A percentile compares a stretch with the other conserved stretches of the same genome.
phyloP scores from a whole-genome alignment of 169 alveolate species.

The Perkinsus chesapeaki region DNA sequence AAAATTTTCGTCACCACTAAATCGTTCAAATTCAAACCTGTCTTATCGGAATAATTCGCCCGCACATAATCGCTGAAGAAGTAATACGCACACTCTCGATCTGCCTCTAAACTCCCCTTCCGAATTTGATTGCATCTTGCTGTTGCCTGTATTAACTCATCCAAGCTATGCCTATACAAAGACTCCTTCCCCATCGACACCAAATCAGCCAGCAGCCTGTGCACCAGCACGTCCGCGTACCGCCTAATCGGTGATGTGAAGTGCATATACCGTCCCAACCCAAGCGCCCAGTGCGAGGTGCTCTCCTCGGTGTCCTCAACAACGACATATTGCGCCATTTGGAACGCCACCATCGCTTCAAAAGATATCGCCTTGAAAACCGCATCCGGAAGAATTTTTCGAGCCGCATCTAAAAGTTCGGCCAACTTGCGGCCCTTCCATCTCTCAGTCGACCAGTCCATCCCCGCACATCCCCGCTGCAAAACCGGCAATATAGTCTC shows the following conservation, averaged over 20 bases:
- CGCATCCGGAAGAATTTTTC: not conserved
- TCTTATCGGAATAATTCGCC: not conserved
- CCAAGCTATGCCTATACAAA: slow-evolving; percentile 1
- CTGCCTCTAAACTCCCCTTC: not conserved
- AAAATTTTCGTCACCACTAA: not conserved
- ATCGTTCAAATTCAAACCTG: not conserved
- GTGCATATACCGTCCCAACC: slow-evolving; percentile 88
- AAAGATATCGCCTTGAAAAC: not conserved
- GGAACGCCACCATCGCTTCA: not conserved
- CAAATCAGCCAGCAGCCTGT: slow-evolving; percentile 69
- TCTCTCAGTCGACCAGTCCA: not conserved
- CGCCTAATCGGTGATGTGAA: slow-evolving; percentile 97
- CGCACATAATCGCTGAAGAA: not conserved
- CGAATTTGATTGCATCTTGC: not conserved
- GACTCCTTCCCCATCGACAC: slow-evolving; percentile 10
- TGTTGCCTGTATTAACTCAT: not conserved
- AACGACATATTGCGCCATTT: not conserved
- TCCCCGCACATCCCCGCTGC: slow-evolving; percentile 15
- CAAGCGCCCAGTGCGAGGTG: slow-evolving; percentile 87
- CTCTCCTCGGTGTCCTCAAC: slow-evolving; percentile 16
- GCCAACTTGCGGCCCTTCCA: not conserved
- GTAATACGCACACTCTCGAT: not conserved
- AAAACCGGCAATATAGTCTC: slow-evolving; percentile 87
- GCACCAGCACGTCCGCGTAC: slow-evolving; percentile 93
- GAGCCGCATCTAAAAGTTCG: not conserved